Base-by-base conservation (phyloP, 768 basidiomycete species). In the Pholiota molesta region DNA sequence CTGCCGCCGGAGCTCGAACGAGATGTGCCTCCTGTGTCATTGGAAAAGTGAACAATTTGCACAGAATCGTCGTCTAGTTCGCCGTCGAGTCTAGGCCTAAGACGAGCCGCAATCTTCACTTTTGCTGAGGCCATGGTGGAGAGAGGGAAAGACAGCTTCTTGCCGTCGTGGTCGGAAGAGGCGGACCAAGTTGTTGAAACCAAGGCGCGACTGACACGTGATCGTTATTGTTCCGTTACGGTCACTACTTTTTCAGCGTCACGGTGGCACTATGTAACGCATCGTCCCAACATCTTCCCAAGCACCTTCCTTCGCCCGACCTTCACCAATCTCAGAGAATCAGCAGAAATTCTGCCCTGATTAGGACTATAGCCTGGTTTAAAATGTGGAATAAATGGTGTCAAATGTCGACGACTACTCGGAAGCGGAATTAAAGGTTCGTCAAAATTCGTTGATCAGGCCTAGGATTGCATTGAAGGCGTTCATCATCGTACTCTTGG, bases 31-130 rank as follows among this genome's bases (percentile, higher is more conserved):
- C 64, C 68, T 10, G 68, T 70, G 52, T 72, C 68, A 62, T 77
- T 73, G 5, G 79, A 72, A 5, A 72, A 65, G 55, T 82, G 83
- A 52, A 79, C 74, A 45, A 91, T 79, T 60, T 80, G 77, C 57
- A 92, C 76, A 17, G 83, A 81, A 52, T 83, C 80, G 69, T 92
- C 91, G 59, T 85, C 83, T 29, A 85, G 68, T 70, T 92, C 91
- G 60, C 79, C 81, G 2, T 79, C 70, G 11, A 92, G 78, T n/a
- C 81, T 75, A 0, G 91, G 91, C 9, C 91, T 80, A 29, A 92
- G 80, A 26, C 91, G 86, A 26, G 89, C 89, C 0, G 87, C 84
- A 63, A 92, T 90, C 74, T 83, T 86, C 71, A 92, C 84, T 71
- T 83, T 89, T 68, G 74, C 71, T 26, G 65, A 71, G 33, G 69